Conservation (phyloP, 106 monocot species). For the Dioscorea dumetorum region DNA sequence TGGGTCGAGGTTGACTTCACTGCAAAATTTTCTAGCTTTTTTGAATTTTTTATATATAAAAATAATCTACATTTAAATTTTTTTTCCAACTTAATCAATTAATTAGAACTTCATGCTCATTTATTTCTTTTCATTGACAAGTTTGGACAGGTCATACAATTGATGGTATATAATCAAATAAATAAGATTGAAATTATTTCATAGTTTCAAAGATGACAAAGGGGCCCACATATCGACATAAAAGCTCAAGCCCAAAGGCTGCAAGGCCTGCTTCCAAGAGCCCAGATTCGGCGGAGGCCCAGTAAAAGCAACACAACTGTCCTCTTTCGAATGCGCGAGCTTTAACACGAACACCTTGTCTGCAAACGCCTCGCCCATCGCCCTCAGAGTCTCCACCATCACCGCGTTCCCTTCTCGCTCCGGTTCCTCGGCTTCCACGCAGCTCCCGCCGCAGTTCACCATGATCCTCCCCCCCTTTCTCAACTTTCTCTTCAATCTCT, state of each 20-base stretch:
- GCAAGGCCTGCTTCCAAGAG: constrained; percentile 53
- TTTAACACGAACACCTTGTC: constrained; percentile 47
- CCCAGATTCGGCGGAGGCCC: constrained; percentile 34
- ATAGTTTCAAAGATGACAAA: not conserved
- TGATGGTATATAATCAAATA: too few relatives aligned
- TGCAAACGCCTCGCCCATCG: constrained; percentile 40
- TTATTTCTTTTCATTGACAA: too few relatives aligned
- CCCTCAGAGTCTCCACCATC: constrained; percentile 57
- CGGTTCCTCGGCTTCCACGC: constrained; percentile 75
- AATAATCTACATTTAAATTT: too few relatives aligned
- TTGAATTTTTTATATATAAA: too few relatives aligned
- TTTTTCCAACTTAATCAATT: too few relatives aligned
- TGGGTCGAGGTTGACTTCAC: too few relatives aligned
- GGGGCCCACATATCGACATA: constrained; percentile 66
- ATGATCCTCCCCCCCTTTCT: constrained; percentile 54
- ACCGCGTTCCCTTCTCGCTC: constrained; percentile 45
- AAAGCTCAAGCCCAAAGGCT: constrained; percentile 26
- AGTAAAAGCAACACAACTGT: constrained; percentile 58
- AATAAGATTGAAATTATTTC: too few relatives aligned
- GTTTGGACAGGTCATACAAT: too few relatives aligned
- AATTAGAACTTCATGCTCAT: too few relatives aligned
- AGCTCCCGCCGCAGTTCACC: constrained; percentile 83
- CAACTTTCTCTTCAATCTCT: constrained; percentile 36
- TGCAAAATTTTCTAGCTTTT: too few relatives aligned
- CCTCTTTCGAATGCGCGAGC: constrained; percentile 31